Evolutionary conservation across 495 filamentous ascomycete genomes (phyloP), one percentile per base, ranked within the genome.

Genomic region (Peziza echinospora): DNA sequence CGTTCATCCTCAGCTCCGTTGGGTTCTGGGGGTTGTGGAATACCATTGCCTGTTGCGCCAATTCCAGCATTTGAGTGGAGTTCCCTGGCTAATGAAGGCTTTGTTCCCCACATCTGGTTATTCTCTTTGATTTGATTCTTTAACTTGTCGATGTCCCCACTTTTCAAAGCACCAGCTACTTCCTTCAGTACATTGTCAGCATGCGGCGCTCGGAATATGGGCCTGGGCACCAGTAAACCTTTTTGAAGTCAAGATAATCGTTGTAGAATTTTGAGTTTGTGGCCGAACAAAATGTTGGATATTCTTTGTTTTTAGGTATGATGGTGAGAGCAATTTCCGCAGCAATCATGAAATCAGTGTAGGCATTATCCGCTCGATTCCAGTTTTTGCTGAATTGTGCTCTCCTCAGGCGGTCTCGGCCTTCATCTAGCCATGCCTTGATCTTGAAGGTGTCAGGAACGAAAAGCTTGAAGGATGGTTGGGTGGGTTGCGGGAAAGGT

Each of bases 321-420:
- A 77, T 65, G 30, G 86, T 71, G 21, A 81, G 67, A 26, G 79
- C 68, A 48, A 96, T 77, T 41, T 82, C 77, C 40, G 70, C 82
- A 21, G 86, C 78, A 34, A 77, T 72, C 44, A 94, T 68, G 61
- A 82, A 96, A 41, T 93, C 82, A 22, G 77, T 66, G 52, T 77
- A 82, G 43, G 76, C 77, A 25, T 59, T 63, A 51, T 82, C 76
- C n/a, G 67, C 64, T 47, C 67, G 56, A 16, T 69, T 62, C 39
- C 45, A 10, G 54, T 44, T 24, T 63, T 44, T 11, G 50, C 22
- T 42, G 46, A 45, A 41, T 57, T 52, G 17, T 60, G 56, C 21
- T 54, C 48, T 21, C 28, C 50, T 47, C 50, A 57, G 41, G 53
- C 47, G 10, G 41, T 17, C 24, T 51, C 40, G 2, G 60, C 13